Base-by-base conservation (phyloP, 2,329 filamentous ascomycete genomes). In the Fusarium domesticum region DNA sequence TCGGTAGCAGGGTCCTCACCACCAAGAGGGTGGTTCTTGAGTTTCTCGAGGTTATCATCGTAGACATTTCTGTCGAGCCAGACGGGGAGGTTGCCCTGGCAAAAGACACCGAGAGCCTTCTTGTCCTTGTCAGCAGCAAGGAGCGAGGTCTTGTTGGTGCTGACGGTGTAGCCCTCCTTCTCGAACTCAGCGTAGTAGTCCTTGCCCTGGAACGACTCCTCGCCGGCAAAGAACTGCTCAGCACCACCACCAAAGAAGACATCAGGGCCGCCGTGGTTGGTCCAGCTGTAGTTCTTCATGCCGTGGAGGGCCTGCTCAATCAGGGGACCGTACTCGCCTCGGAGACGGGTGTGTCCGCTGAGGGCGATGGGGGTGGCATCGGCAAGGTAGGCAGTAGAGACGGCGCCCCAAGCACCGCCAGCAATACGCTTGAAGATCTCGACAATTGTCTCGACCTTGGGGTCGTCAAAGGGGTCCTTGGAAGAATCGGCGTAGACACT, bases 61-160 rank as follows among this genome's bases (percentile, higher is more conserved):
- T 87, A 93, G 53, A 95, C 75, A 58, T 93, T 91, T 54, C 89
- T 83, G 70, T 95, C 89, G 10, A 95, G 77, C 88, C 89, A 95
- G 60, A 89, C 88, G 33, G 87, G 85, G 63, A 95, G 77, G 68
- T 87, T 87, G 51, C 77, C 78, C 48, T 78, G 76, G 60, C 81
- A 83, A 72, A 93, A 95, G 59, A 95, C 82, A 25, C 89, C 89
- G 2, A 95, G 81, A 1, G 86, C 80, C 59, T 77, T 83, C 53
- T 81, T 73, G 42, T 71, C 71, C 59, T 77, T 80, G 37, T 79
- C 72, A 1, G 78, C 74, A 18, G 72, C 66, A 4, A 77, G 62
- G 2, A 95, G 77, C 2, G 81, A 75, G 2, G 87, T 91, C 66
- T 87, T 87, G 75, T 92, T 91, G 54, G 81, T 70, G 48, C 82